These are phyloP conservation scores for Kandelia obovata DNA, from an alignment of 345 rosid genomes.

Conservation along the genomic window DNA sequence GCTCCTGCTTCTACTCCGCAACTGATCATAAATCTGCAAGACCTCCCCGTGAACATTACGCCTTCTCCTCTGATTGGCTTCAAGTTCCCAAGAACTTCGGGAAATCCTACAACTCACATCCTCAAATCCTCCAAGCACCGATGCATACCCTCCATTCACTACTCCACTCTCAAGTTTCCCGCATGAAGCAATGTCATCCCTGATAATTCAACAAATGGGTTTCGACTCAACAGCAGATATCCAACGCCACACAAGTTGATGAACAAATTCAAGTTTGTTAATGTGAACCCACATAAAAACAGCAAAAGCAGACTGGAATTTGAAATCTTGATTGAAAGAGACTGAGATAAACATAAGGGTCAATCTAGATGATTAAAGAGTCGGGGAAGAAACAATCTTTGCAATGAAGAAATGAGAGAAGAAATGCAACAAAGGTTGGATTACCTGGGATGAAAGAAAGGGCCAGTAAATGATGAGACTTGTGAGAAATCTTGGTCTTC, in stretches of 20 bases:
- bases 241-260: neutral
- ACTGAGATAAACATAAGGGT: neutral
- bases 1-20: slow-evolving; percentile 21
- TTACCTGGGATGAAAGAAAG: slow-evolving; percentile 26
- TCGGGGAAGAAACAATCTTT: neutral
- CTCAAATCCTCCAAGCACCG: slow-evolving; percentile 15
- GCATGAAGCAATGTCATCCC: slow-evolving; percentile 11
- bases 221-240: neutral
- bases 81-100: slow-evolving; percentile 18
- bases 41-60: slow-evolving; percentile 36
- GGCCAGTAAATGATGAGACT: slow-evolving; percentile 9
- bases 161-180: slow-evolving; percentile 15
- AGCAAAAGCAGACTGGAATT: slow-evolving; percentile 5
- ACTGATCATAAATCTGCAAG: slow-evolving; percentile 39
- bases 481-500: slow-evolving; percentile 15
- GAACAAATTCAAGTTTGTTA: neutral
- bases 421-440: neutral
- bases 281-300: neutral
- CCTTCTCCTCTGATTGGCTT: slow-evolving; percentile 30
- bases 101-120: slow-evolving; percentile 13
- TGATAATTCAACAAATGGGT: slow-evolving; percentile 9
- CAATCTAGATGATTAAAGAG: neutral
- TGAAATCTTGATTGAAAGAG: neutral
- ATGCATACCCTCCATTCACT: neutral
- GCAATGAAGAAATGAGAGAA: neutral